Base-by-base conservation (phyloP, 352 stramenopile genomes). In the Phytopythium sindhum region DNA sequence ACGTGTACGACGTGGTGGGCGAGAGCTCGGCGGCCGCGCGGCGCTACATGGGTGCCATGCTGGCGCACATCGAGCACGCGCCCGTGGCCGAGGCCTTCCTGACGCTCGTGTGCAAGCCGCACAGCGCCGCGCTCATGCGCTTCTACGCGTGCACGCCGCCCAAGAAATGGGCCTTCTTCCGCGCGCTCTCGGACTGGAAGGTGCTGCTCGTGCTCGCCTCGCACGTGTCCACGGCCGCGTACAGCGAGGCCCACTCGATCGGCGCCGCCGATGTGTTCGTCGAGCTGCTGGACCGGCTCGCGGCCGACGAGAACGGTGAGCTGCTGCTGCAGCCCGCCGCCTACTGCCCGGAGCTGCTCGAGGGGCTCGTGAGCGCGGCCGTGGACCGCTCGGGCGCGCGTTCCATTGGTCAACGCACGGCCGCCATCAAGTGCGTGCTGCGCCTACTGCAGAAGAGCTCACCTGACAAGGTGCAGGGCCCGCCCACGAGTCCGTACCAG, bases 131-230 rank as follows among this genome's bases (percentile, higher is more conserved):
- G 24, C 59, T 88, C 12, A 77, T 92, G 71, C 74, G 81, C 39
- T 89, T 85, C 56, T 95, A 95, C 61, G 24, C 69, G 26, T 80
- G 68, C 12, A 85, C 84, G 37, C 82, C 85, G 8, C 77, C 81
- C 51, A 92, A 89, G 54, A 97, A 97, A 64, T 96, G 89, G 88
- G 72, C 83, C 53, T 93, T 97, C 61, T 97, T 95, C 74, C 74
- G 81, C 37, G 73, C 83, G 8, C 63, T 97, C 33, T 77, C 89
- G 31, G 90, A 97, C 55, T 96, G 90, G 86, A 95, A 96, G 42
- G 60, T 97, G 61, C 71, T 97, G 64, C 68, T 96, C 17, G 76
- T 94, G 57, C 74, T 97, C 53, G 84, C 84, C 1, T 67, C 89
- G 54, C 89, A 93, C 62, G 85, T 97, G 42, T 91, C 80, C 66